Conservation (phyloP, 805 yeast genomes). For the Metschnikowia borealis region DNA sequence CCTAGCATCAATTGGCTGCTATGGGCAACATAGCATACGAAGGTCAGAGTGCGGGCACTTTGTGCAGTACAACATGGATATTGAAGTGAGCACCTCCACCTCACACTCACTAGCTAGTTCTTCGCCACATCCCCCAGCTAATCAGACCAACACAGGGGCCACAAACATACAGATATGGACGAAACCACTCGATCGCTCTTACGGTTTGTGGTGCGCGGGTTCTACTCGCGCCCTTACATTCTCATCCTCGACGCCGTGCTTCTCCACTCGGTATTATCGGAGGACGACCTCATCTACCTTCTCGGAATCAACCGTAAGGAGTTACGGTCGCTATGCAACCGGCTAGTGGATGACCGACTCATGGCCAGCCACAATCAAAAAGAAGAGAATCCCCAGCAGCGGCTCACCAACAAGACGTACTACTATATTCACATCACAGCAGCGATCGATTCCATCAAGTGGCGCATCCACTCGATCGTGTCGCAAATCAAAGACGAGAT, state of each 20-base stretch:
- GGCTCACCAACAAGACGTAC: slow-evolving; percentile 73
- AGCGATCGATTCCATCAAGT: slow-evolving; percentile 91
- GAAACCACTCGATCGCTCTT: slow-evolving; percentile 51
- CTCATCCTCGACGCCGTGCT: slow-evolving; percentile 82
- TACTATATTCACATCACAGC: slow-evolving; percentile 87
- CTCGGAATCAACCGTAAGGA: slow-evolving; percentile 85
- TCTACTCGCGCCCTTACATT: slow-evolving; percentile 80
- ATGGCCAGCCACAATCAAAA: slow-evolving; percentile 68
- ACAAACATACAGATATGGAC: slow-evolving; percentile 26
- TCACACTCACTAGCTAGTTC: neutral
- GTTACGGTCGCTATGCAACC: slow-evolving; percentile 74
- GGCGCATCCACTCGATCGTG: slow-evolving; percentile 91
- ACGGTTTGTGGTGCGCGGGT: slow-evolving; percentile 79
- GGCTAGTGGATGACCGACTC: slow-evolving; percentile 79
- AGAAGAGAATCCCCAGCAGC: slow-evolving; percentile 52
- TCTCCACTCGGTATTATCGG: slow-evolving; percentile 84
- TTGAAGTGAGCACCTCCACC: neutral
- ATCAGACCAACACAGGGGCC: neutral
- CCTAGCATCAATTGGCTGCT: neutral
- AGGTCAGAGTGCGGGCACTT: neutral
- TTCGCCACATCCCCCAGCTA: neutral
- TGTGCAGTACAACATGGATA: slow-evolving; percentile 1
- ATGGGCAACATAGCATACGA: neutral
- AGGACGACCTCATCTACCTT: slow-evolving; percentile 81
- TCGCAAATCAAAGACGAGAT: slow-evolving; percentile 75